A percentile compares a stretch with the other conserved stretches of the same genome.
Evolutionary conservation across 1,139 yeast genomes (phyloP).

Genomic region (Blastobotrys elegans): DNA sequence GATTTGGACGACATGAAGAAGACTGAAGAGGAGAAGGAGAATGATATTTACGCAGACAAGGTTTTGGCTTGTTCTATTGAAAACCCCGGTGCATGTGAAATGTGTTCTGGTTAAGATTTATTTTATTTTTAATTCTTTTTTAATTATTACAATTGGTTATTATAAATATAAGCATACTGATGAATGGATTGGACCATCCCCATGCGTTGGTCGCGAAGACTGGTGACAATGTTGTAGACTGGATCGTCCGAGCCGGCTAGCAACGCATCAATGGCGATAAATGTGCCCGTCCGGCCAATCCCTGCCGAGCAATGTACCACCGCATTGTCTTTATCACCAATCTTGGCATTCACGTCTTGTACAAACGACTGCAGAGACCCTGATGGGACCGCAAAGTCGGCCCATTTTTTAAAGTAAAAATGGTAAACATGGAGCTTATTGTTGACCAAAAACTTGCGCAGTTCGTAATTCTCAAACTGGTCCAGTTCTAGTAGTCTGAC

Average conservation of each 20-base stretch:
- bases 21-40: slow-evolving; percentile 30
- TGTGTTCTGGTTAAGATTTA: slow-evolving; percentile 84
- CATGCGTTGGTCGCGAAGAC: slow-evolving; percentile 51
- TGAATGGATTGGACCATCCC: slow-evolving; percentile 63
- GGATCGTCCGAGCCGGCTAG: slow-evolving; percentile 24
- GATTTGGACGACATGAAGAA: slow-evolving; percentile 13
- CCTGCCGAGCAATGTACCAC: slow-evolving; percentile 81
- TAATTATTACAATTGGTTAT: background rate
- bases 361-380: slow-evolving; percentile 30
- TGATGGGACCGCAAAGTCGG: slow-evolving; percentile 48
- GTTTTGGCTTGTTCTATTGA: slow-evolving; percentile 95
- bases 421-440: slow-evolving; percentile 41
- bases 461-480: slow-evolving; percentile 5
- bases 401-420: slow-evolving; percentile 53
- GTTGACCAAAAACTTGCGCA: slow-evolving; percentile 4
- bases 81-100: slow-evolving; percentile 95
- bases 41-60: slow-evolving; percentile 84
- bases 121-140: background rate
- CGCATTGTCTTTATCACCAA: slow-evolving; percentile 36
- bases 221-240: slow-evolving; percentile 38
- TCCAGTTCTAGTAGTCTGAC: background rate
- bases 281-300: slow-evolving; percentile 80
- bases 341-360: slow-evolving; percentile 28
- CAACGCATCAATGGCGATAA: slow-evolving; percentile 60
- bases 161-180: slow-evolving; percentile 38